Conservation (phyloP, 768 basidiomycete genomes). For the Naganishia friedmannii region DNA sequence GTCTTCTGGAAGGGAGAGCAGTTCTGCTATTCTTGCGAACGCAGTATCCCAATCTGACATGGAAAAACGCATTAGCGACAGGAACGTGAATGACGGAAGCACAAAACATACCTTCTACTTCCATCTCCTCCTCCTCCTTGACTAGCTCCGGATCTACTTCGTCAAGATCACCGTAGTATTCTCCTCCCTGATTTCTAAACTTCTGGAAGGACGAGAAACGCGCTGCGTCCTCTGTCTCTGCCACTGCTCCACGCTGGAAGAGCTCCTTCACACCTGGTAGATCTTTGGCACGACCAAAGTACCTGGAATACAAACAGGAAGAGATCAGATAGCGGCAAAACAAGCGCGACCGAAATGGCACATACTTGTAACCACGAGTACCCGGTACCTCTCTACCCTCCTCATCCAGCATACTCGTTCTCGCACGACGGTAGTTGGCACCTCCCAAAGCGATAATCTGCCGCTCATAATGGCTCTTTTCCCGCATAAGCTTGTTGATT, state of each 20-base stretch:
- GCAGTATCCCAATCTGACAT: constrained; percentile 41
- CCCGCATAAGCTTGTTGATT: constrained; percentile 90
- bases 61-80: background rate
- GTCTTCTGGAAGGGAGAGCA: constrained; percentile 23
- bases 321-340: no score
- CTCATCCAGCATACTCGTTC: constrained; percentile 83
- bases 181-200: constrained; percentile 79
- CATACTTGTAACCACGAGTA: constrained; percentile 94
- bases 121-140: constrained; percentile 67
- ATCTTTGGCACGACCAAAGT: constrained; percentile 95
- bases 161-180: constrained; percentile 88
- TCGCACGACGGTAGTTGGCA: constrained; percentile 90
- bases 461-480: constrained; percentile 97
- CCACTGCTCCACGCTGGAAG: constrained; percentile 68
- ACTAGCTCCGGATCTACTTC: constrained; percentile 69
- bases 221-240: constrained; percentile 83
- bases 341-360: constrained; percentile 8
- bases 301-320: constrained; percentile 58
- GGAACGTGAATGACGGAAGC: constrained; percentile 54
- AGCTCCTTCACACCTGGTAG: constrained; percentile 91
- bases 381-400: constrained; percentile 95
- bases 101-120: constrained; percentile 73
- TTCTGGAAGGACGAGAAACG: constrained; percentile 75
- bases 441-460: constrained; percentile 94
- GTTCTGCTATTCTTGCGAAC: constrained; percentile 24